Conservation (phyloP, 495 filamentous ascomycete genomes). For the Aspergillus wentii region DNA sequence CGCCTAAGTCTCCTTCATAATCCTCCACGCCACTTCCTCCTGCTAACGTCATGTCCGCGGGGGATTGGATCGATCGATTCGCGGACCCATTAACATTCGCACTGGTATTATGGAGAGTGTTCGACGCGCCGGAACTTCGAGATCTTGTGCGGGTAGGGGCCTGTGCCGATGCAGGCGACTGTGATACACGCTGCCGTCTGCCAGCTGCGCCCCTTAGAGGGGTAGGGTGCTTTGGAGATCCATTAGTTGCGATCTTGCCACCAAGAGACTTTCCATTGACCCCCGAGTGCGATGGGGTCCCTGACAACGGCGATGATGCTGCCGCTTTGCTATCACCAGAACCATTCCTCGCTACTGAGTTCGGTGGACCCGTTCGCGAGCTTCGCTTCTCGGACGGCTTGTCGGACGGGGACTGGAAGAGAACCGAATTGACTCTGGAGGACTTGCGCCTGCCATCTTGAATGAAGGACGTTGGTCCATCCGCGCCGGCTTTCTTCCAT, state of each 20-base stretch:
- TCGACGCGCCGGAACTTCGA: constrained; percentile 22
- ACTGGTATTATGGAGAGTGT: constrained; percentile 11
- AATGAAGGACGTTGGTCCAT: constrained; percentile 81
- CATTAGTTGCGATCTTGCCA: constrained; percentile 28
- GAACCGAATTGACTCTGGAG: constrained; percentile 69
- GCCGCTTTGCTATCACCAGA: constrained; percentile 18
- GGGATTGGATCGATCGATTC: constrained; percentile 20
- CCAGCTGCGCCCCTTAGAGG: constrained; percentile 15
- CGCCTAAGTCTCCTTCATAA: constrained; percentile 2
- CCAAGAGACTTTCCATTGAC: constrained; percentile 26
- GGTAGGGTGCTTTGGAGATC: constrained; percentile 24
- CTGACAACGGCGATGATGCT: constrained; percentile 31
- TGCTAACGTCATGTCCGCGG: constrained; percentile 15
- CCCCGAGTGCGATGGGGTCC: constrained; percentile 26
- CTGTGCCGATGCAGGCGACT: constrained; percentile 26
- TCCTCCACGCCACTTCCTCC: constrained; percentile 6
- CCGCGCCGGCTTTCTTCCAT: constrained; percentile 84
- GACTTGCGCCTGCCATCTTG: constrained; percentile 84
- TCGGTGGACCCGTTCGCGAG: constrained; percentile 41
- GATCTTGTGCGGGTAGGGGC: constrained; percentile 27
- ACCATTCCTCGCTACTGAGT: constrained; percentile 18
- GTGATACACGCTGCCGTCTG: constrained; percentile 22
- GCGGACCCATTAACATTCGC: constrained; percentile 15
- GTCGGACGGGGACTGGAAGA: constrained; percentile 68
- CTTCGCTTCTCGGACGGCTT: constrained; percentile 59